phyloP scores from a whole-genome alignment of 352 stramenopile species.

The Globisporangium heterothallicum region DNA sequence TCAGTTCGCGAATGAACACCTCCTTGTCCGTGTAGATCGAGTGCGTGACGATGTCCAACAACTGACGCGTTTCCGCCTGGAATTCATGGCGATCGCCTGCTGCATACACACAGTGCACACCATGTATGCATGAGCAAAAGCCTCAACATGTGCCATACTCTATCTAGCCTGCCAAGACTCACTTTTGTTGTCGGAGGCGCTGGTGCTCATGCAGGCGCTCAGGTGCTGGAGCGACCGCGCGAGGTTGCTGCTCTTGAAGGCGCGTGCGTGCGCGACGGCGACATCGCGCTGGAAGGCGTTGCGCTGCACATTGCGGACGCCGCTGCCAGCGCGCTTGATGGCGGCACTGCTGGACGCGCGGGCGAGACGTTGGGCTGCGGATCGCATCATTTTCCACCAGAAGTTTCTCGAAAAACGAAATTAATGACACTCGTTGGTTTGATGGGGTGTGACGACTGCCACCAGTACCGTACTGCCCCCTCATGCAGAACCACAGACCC shows the following conservation, averaged over 20 bases:
- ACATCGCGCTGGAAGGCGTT: constrained; percentile 5
- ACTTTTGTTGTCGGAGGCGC: constrained; percentile 36
- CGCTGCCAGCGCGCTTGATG: constrained; percentile 6
- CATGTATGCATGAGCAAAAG: not conserved
- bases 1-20: constrained; percentile 98
- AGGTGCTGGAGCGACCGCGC: constrained; percentile 30
- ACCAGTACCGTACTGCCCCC: not conserved
- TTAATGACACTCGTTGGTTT: too few species aligned
- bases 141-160: too few species aligned
- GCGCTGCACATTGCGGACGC: constrained; percentile 14
- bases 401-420: constrained; percentile 27
- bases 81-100: constrained; percentile 85
- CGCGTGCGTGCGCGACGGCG: constrained; percentile 5
- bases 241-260: constrained; percentile 23
- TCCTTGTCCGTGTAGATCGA: constrained; percentile 99
- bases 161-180: not conserved
- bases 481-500: too few species aligned
- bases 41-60: constrained; percentile 98
- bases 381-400: constrained; percentile 40
- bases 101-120: not conserved
- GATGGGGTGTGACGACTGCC: not conserved
- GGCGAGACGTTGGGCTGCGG: constrained; percentile 35
- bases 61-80: constrained; percentile 93
- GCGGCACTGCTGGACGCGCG: constrained; percentile 18
- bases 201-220: constrained; percentile 31